phyloP scores from a whole-genome alignment of 176 grass and related monocot genomes.

The Carex littledalei region DNA sequence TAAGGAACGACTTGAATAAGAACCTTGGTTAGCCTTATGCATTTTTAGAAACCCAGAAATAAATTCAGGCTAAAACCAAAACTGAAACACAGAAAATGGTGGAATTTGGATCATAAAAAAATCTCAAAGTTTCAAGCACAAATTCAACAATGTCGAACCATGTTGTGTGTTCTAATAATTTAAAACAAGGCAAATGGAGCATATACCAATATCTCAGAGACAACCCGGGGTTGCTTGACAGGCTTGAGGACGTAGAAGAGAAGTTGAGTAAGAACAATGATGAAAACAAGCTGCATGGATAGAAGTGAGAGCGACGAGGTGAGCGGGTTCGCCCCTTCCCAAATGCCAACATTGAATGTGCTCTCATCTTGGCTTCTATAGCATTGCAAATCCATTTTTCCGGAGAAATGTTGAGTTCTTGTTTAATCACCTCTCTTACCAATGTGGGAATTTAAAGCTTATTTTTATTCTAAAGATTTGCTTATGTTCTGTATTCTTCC shows the following conservation, averaged over 20 bases:
- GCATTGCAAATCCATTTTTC: constrained; percentile 18
- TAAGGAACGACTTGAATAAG: background rate
- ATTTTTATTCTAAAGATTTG: background rate
- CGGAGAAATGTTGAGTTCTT: background rate
- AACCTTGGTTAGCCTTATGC: background rate
- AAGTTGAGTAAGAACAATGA: constrained; percentile 59
- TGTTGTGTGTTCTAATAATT: background rate
- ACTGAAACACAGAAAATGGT: background rate
- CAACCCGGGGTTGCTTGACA: constrained; percentile 65
- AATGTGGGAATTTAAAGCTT: background rate
- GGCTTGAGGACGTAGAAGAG: constrained; percentile 62
- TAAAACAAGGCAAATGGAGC: background rate
- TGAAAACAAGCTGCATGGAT: constrained; percentile 70
- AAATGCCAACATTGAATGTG: constrained; percentile 18
- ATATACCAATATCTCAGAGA: constrained; percentile 65
- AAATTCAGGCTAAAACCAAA: background rate
- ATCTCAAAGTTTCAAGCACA: too few species aligned
- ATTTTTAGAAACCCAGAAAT: background rate
- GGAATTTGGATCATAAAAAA: too few species aligned
- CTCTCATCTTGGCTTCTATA: constrained; percentile 13
- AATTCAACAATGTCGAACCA: background rate
- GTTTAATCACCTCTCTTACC: background rate
- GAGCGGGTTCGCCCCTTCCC: constrained; percentile 46
- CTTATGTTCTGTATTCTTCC: background rate
- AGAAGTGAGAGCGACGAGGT: constrained; percentile 54